Evolutionary conservation across 2,329 filamentous ascomycete genomes (phyloP), one percentile per base, ranked within the genome.

Genomic region (Sporothrix pallida): DNA sequence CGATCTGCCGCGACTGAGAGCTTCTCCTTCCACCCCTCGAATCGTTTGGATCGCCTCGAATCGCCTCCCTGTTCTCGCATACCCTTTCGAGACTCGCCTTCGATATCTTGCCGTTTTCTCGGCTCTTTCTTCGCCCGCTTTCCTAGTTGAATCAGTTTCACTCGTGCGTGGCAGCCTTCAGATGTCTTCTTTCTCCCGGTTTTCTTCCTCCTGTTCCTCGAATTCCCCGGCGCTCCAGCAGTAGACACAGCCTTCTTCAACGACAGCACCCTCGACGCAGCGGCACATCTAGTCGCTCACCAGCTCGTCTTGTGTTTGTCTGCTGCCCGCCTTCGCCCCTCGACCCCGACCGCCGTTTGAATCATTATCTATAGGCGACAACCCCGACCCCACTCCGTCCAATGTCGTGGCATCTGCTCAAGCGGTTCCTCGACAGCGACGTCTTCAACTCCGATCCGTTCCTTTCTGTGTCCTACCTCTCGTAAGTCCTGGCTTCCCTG

Each of bases 371-470:
- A 12, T 68, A 68, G 65, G 46, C 31, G 65, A 68, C 31, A 15
- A 48, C 42, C 54, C 48, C 67, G n/a, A 56, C 56, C 46, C n/a
- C 23, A 50, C 63, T 44, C 60, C 63, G 63, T 68, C 75, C 73
- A 77, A 91, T 91, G 90, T 92, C 90, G 86, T 95, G 93, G 93
- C 92, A 95, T 86, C 87, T 96, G 86, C 88, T 96, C 82, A 92
- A 93, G 87, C 90, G 93, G 84, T 95, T 95, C 89, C 90, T 96
- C 86, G 93, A 95, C 88, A 94, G 92, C 86, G 93, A 96, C 87
- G 92, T 96, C 86, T 96, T 96, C 88, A 95, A 95, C 86, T 91
- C 93, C 84, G 92, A 95, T 84, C 93, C 93, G 76, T 95, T 94
- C 83, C 90, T 96, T 83, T 92, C 93, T 75, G 93, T 96, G 81